Percentiles rank a stretch among this genome's conserved stretches.
phyloP scores from a whole-genome alignment of 2,329 filamentous ascomycete genomes.

The Monosporascus cannonballus region DNA sequence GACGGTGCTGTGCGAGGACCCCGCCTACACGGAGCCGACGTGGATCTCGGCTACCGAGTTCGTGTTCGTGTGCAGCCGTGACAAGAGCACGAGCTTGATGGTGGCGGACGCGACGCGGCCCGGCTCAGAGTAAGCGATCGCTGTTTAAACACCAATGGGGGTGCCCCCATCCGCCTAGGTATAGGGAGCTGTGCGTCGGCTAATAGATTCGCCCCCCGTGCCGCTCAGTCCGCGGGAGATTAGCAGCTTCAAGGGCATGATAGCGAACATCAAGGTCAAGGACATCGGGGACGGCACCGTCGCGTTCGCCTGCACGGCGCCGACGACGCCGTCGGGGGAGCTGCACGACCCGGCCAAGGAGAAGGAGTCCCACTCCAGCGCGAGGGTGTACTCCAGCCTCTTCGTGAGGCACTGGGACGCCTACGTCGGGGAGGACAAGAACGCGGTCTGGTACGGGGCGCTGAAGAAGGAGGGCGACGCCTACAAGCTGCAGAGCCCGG shows the following conservation, averaged over 20 bases:
- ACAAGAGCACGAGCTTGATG: constrained; percentile 42
- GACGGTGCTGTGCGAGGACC: constrained; percentile 58
- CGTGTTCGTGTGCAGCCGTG: constrained; percentile 45
- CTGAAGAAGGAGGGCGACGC: constrained; percentile 28
- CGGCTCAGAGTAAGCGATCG: constrained; percentile 29
- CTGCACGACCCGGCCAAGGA: constrained; percentile 61
- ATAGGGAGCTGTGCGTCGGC: constrained; percentile 8
- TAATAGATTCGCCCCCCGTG: not conserved
- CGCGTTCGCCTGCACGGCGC: constrained; percentile 54
- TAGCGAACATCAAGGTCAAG: constrained; percentile 56
- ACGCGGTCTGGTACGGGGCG: constrained; percentile 46
- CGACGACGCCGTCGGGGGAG: constrained; percentile 61
- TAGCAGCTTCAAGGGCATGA: constrained; percentile 40
- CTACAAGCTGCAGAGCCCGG: constrained; percentile 37
- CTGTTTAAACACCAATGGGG: not conserved
- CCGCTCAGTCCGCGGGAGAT: constrained; percentile 37
- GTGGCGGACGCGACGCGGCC: constrained; percentile 31
- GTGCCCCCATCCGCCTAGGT: constrained; percentile 5
- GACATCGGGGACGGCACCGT: constrained; percentile 42
- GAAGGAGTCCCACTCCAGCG: constrained; percentile 55
- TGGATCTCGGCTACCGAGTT: constrained; percentile 69
- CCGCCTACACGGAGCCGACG: constrained; percentile 60
- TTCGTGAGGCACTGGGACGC: constrained; percentile 81
- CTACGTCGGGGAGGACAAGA: constrained; percentile 64
- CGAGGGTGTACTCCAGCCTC: constrained; percentile 65